These are phyloP conservation scores for Erysimum pusillum DNA, from an alignment of 441 rosid genomes.

Conservation along the genomic window DNA sequence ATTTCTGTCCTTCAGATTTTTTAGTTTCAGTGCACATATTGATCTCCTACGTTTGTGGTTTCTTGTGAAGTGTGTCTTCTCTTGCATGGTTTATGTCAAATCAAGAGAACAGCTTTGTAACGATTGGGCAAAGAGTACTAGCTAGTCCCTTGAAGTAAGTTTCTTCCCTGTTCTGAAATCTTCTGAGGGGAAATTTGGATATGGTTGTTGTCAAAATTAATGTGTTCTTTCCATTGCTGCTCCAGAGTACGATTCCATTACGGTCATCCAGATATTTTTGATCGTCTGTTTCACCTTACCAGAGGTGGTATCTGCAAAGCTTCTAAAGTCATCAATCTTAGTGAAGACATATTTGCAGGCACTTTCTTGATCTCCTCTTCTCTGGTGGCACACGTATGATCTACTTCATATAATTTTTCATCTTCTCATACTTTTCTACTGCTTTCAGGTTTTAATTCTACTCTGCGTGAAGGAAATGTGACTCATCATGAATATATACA, in stretches of 20 bases:
- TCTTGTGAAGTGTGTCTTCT: constrained; percentile 72
- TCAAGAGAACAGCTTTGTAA: constrained; percentile 82
- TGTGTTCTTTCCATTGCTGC: constrained; percentile 12
- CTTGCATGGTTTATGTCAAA: constrained; percentile 88
- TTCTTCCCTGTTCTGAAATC: constrained; percentile 20
- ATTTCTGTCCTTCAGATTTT: not conserved
- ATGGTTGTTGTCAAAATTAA: constrained; percentile 18
- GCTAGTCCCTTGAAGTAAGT: constrained; percentile 79
- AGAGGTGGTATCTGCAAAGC: constrained; percentile 99
- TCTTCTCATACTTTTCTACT: constrained; percentile 34
- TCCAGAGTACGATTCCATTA: constrained; percentile 93
- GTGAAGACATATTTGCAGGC: constrained; percentile 98
- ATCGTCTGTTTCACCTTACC: constrained; percentile 89
- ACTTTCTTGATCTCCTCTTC: constrained; percentile 29
- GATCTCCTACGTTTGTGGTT: constrained; percentile 17
- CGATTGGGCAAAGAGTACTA: constrained; percentile 76
- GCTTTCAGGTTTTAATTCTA: constrained; percentile 86
- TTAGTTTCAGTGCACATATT: constrained; percentile 1
- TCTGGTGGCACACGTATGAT: constrained; percentile 1
- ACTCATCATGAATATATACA: constrained; percentile 99
- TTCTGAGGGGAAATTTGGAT: constrained; percentile 2
- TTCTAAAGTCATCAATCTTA: constrained; percentile 86
- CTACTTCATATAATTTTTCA: not conserved
- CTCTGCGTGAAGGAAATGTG: constrained; percentile 87
- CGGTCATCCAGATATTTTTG: constrained; percentile 97